Percentiles rank a stretch among this genome's conserved stretches.
These are phyloP conservation scores for thale cress (Arabidopsis thaliana) DNA, from an alignment of 345 rosid species.

Conservation along the genomic window TAIR10.1 NC_003074.8:18979501-18980000, in stretches of 20 bases:
- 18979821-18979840: slow-evolving; percentile 5
- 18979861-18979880: slow-evolving; percentile 15
- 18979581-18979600: no score
- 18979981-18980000: slow-evolving; percentile 31
- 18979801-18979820: background rate
- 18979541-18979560: slow-evolving; percentile 44
- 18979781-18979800: background rate
- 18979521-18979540: slow-evolving; percentile 56
- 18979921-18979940: slow-evolving; percentile 37
- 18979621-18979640: slow-evolving; percentile 49
- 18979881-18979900: slow-evolving; percentile 33
- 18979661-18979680: slow-evolving; percentile 50
- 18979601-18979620: background rate
- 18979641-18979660: slow-evolving; percentile 37
- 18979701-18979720: slow-evolving; percentile 49
- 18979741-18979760: background rate
- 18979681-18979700: slow-evolving; percentile 54
- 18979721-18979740: background rate
- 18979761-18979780: slow-evolving; percentile 8
- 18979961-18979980: slow-evolving; percentile 36
- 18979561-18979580: slow-evolving; percentile 25
- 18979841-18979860: slow-evolving; percentile 38
- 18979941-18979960: slow-evolving; percentile 42
- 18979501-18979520: slow-evolving; percentile 65
- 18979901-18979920: background rate